Evolutionary conservation across 2,329 filamentous ascomycete species (phyloP), one percentile per base, ranked within the genome.

Genomic region (Sarocladium kiliense): DNA sequence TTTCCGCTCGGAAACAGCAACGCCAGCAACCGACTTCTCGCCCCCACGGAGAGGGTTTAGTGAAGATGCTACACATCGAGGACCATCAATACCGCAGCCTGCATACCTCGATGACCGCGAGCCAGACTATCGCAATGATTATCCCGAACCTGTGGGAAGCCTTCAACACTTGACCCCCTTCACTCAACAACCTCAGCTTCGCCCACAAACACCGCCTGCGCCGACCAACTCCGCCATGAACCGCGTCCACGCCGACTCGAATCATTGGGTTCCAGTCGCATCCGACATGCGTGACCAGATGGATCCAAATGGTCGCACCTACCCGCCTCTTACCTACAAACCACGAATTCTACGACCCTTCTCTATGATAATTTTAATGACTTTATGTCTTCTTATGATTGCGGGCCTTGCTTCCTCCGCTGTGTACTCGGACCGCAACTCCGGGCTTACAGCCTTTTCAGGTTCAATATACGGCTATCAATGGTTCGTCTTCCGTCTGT

Each of bases 401-500:
- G 81, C 79, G 0, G 88, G 78, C 7, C 77, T 96, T 53, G 78
- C 90, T 25, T 86, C 92, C 66, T 85, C 82, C 60, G 89, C 88
- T 56, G 72, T 88, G 34, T 91, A 83, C 72, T 89, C 88, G 11
- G 70, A 77, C 36, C 68, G 71, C 4, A 77, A 86, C 59, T 69
- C 77, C 10, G 90, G 90, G 1, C 73, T 97, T 12, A 84, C 81
- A 65, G 71, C 78, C 3, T 96, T 92, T 66, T 73, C 75, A 32
- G 79, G 78, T 45, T 76, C 72, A 27, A 86, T 91, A 56, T 87
- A 88, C 58, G 87, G 86, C 51, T 79, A 78, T 9, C 79, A 85
- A 60, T 96, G 95, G 70, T 96, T 97, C 67, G 71, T 95, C 47
- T 94, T 96, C 68, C 82, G 91, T 58, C 89, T 96, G 60, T 73